Evolutionary conservation across 108 stramenopile species (phyloP), one percentile per base, ranked within the genome.

Genomic region (Stephanodiscus triporus): DNA sequence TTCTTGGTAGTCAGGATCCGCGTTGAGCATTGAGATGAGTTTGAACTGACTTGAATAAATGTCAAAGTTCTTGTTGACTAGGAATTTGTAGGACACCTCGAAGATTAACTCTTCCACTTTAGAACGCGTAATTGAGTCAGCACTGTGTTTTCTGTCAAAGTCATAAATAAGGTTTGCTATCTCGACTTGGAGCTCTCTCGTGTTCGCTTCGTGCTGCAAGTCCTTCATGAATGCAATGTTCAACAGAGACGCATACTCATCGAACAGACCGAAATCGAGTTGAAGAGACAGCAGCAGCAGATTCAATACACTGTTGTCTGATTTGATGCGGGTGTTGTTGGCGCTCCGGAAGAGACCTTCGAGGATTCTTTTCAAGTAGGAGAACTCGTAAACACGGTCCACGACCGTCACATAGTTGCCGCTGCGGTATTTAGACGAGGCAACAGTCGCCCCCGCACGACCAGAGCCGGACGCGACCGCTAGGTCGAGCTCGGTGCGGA

Each of bases 61-160:
- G 23, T 74, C 64, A 43, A 85, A 76, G 66, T 76, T 76, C 56
- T 83, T 82, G 34, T 85, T 85, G 63, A 85, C 56, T 6, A 85
- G 68, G 75, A 85, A 85, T 55, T 85, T 85, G 70, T 81, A 83
- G 34, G 84, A 82, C 20, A 70, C 80, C 30, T 85, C 81, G 40
- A 63, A 85, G 51, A 85, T 68, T 16, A 85, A 32, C 9, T 79
- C 77, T 37, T 85, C 84, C 27, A 85, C 82, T 47, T 77, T 81
- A 4, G 78, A 69, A 23, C 84, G 84, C 8, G 84, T 85, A 22
- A 85, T 37, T 1, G 81, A 66, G 47, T 85, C 70, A 8, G 56
- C 77, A 30, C 38, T 42, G 43, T 78, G 78, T 54, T 81, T 81
- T 40, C 80, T 48, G 40, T 85, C 84, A 57, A 80, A 81, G 40